A percentile compares a stretch with the other conserved stretches of the same genome.
Conservation (phyloP, 495 filamentous ascomycete species). For the Neurospora sp. region DNA sequence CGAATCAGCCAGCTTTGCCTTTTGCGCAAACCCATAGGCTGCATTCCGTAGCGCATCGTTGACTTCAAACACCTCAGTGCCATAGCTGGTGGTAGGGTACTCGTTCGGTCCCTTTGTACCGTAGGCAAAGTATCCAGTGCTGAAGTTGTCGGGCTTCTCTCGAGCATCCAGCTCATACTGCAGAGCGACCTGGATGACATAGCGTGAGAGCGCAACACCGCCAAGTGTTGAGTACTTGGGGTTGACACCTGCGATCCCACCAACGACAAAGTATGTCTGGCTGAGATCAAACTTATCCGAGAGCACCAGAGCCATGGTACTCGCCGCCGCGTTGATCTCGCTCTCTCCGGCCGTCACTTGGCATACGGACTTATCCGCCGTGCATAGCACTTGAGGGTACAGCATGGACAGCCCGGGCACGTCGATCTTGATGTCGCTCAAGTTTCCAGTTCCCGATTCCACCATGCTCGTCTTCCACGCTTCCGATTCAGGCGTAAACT, state of each 20-base stretch:
- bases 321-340: slow-evolving; percentile 68
- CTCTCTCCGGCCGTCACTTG: slow-evolving; percentile 47
- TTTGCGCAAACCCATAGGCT: slow-evolving; percentile 46
- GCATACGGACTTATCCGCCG: slow-evolving; percentile 45
- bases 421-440: slow-evolving; percentile 55
- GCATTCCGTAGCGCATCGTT: slow-evolving; percentile 50
- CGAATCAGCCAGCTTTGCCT: slow-evolving; percentile 48
- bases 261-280: slow-evolving; percentile 59
- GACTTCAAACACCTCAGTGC: slow-evolving; percentile 70
- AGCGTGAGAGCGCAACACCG: slow-evolving; percentile 56
- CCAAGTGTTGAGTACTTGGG: slow-evolving; percentile 54
- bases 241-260: slow-evolving; percentile 64
- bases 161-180: slow-evolving; percentile 68
- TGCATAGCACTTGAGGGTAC: slow-evolving; percentile 57
- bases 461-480: slow-evolving; percentile 55
- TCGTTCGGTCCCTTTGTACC: slow-evolving; percentile 43
- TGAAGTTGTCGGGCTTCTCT: slow-evolving; percentile 55
- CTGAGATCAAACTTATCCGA: slow-evolving; percentile 55
- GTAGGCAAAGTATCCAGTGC: slow-evolving; percentile 57
- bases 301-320: slow-evolving; percentile 48
- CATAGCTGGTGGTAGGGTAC: slow-evolving; percentile 57
- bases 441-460: slow-evolving; percentile 29
- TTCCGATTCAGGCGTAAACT: slow-evolving; percentile 60
- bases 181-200: slow-evolving; percentile 59
- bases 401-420: slow-evolving; percentile 56